phyloP scores from a whole-genome alignment of 768 basidiomycete species.

The Amanita subjunquillea region DNA sequence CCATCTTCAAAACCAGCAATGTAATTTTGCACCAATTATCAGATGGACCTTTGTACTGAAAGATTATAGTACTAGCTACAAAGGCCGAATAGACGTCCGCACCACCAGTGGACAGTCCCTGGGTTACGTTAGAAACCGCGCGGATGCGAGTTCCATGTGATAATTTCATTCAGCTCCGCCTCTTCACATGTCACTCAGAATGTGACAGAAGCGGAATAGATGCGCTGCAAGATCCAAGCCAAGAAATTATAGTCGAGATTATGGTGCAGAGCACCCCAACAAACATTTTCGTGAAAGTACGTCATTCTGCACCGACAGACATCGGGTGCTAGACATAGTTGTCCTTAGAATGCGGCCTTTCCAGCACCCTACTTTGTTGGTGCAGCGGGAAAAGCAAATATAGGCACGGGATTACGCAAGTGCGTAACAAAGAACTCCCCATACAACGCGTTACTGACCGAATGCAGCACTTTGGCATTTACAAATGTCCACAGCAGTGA shows the following conservation, averaged over 20 bases:
- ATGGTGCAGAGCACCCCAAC: not conserved
- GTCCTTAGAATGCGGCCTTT: conserved; percentile 27
- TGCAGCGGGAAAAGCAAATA: conserved; percentile 14
- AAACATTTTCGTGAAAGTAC: not conserved
- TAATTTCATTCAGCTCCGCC: not conserved
- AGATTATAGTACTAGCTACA: conserved; percentile 12
- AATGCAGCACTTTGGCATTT: conserved; percentile 21
- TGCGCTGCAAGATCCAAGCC: not conserved
- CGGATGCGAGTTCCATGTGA: conserved; percentile 16
- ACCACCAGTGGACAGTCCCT: conserved; percentile 18
- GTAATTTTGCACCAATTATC: not conserved
- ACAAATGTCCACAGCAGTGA: conserved; percentile 27
- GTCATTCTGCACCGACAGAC: too few relatives aligned
- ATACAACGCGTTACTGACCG: not conserved
- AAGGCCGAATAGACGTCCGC: conserved; percentile 28
- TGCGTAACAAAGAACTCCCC: not conserved
- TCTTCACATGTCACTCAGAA: not conserved
- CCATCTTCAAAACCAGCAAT: not conserved
- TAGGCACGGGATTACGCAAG: not conserved
- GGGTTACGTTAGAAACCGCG: conserved; percentile 18
- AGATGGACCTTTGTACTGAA: not conserved
- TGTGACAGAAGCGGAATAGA: conserved; percentile 22
- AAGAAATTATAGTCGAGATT: not conserved
- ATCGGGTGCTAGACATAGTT: not conserved
- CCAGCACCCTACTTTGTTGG: conserved; percentile 28